Evolutionary conservation across 768 basidiomycete genomes (phyloP).

Genomic region (Gymnopilus junonius): DNA sequence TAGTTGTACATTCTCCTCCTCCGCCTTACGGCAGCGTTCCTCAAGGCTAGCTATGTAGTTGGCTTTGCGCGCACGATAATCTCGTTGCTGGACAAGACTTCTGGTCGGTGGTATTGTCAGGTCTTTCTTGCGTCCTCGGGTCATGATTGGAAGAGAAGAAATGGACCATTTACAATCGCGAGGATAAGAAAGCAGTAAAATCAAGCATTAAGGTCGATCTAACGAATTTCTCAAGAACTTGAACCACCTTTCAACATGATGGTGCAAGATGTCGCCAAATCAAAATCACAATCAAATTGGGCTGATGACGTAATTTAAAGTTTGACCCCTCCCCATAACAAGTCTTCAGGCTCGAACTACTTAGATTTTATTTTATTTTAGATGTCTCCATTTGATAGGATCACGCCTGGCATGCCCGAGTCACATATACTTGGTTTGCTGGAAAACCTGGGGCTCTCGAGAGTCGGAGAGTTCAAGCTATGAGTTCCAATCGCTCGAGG

Average conservation of each 20-base stretch:
- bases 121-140: slow-evolving; percentile 70
- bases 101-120: slow-evolving; percentile 61
- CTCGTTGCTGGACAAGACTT: slow-evolving; percentile 63
- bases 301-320: slow-evolving; percentile 1
- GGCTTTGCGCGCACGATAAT: slow-evolving; percentile 66
- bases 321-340: neutral
- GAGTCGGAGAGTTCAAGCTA: neutral
- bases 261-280: slow-evolving; percentile 41
- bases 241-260: slow-evolving; percentile 36
- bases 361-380: neutral
- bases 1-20: slow-evolving; percentile 58
- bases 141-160: slow-evolving; percentile 41
- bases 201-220: slow-evolving; percentile 8
- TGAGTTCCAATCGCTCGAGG: slow-evolving; percentile 7
- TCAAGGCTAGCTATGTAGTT: slow-evolving; percentile 61
- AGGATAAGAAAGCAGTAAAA: slow-evolving; percentile 14
- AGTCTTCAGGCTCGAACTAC: neutral
- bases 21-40: slow-evolving; percentile 52
- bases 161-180: slow-evolving; percentile 17
- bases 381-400: slow-evolving; percentile 1
- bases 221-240: slow-evolving; percentile 16
- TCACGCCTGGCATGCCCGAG: slow-evolving; percentile 1
- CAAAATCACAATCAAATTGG: slow-evolving; percentile 32
- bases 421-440: neutral
- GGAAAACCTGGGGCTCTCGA: neutral